Evolutionary conservation across 192 early-diverging fungal genomes (phyloP).

Genomic region (Obelidium mucronatum): DNA sequence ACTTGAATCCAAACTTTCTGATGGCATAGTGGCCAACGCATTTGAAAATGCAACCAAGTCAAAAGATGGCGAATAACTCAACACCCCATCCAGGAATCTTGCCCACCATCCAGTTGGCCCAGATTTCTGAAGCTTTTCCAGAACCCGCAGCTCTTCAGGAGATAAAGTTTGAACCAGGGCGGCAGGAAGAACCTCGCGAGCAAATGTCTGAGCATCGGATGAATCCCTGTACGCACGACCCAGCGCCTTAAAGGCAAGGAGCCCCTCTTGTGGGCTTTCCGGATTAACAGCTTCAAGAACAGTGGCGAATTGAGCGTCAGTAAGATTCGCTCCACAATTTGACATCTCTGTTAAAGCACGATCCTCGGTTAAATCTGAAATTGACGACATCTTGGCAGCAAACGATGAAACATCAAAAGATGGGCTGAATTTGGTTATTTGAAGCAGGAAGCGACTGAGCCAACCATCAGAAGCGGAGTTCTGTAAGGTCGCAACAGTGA

Average conservation of each 20-base stretch:
- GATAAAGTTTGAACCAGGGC: background rate
- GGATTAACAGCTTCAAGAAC: constrained; percentile 5
- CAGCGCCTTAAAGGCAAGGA: constrained; percentile 3
- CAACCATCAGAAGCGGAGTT: constrained; percentile 13
- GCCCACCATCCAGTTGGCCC: constrained; percentile 27
- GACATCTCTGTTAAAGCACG: background rate
- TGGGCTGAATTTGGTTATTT: background rate
- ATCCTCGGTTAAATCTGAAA: background rate
- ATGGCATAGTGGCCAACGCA: background rate
- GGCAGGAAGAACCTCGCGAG: constrained; percentile 12
- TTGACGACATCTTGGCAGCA: constrained; percentile 1
- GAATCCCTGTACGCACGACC: constrained; percentile 8
- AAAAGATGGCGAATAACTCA: constrained; percentile 8
- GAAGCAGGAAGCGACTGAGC: background rate
- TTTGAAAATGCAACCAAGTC: constrained; percentile 2
- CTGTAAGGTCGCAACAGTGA: background rate
- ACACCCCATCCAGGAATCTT: constrained; percentile 9
- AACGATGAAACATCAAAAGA: constrained; percentile 3
- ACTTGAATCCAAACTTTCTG: background rate
- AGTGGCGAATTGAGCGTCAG: background rate
- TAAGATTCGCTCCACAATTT: background rate
- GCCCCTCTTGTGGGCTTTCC: background rate
- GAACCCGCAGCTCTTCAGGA: background rate
- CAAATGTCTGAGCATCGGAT: background rate
- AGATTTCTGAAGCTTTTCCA: background rate